Percentiles rank a stretch among this genome's conserved stretches.
These are phyloP conservation scores for Candida sojae DNA, from an alignment of 1,139 yeast species.

Conservation along the genomic window DNA sequence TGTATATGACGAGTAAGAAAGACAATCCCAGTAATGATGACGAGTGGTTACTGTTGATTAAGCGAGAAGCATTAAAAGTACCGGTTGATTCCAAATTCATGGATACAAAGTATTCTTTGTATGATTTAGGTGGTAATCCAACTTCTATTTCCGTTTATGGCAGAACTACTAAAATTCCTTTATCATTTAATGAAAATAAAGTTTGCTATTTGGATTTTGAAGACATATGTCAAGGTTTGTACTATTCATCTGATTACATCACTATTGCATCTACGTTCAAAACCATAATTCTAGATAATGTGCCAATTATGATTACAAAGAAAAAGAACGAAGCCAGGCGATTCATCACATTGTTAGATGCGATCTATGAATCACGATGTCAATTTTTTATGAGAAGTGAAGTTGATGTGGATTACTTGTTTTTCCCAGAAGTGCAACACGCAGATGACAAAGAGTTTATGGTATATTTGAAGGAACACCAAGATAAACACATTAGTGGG, in stretches of 20 bases:
- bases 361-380: conserved; percentile 68
- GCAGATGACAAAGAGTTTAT: conserved; percentile 18
- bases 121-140: conserved; percentile 24
- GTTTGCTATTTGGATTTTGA: conserved; percentile 54
- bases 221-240: conserved; percentile 58
- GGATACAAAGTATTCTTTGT: conserved; percentile 16
- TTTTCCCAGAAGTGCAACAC: conserved; percentile 54
- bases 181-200: conserved; percentile 33
- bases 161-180: conserved; percentile 49
- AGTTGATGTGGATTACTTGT: conserved; percentile 50
- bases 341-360: conserved; percentile 66
- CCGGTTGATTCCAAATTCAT: conserved; percentile 14
- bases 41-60: conserved; percentile 39
- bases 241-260: conserved; percentile 70
- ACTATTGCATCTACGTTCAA: conserved; percentile 62
- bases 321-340: conserved; percentile 71
- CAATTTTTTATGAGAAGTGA: conserved; percentile 55
- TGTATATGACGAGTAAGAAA: conserved; percentile 32
- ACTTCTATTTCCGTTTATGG: conserved; percentile 55
- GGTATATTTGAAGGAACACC: conserved; percentile 14
- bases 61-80: conserved; percentile 20
- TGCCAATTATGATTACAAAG: conserved; percentile 58
- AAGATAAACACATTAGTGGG: conserved; percentile 15
- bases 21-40: conserved; percentile 24
- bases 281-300: conserved; percentile 58